A percentile compares a stretch with the other conserved stretches of the same genome.
Conservation (phyloP, 495 filamentous ascomycete genomes). For the Hyaloscypha finlandica region DNA sequence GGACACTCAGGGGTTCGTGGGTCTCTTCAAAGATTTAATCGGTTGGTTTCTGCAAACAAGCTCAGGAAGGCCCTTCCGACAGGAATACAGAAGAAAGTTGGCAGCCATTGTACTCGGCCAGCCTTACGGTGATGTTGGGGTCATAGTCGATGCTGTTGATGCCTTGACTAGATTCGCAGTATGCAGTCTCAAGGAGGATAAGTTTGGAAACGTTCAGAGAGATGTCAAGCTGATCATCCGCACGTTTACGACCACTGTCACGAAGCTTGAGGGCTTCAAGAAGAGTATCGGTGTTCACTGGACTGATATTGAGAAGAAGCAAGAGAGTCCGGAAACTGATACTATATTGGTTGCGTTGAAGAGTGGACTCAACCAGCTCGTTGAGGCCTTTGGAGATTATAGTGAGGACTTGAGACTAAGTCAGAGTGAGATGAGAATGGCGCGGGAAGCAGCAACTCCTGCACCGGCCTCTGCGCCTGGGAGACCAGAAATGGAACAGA, state of each 20-base stretch:
- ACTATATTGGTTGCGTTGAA: constrained; percentile 60
- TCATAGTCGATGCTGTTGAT: constrained; percentile 70
- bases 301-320: constrained; percentile 68
- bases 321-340: constrained; percentile 59
- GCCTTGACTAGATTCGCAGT: constrained; percentile 68
- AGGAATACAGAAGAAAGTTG: constrained; percentile 64
- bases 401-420: constrained; percentile 64
- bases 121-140: constrained; percentile 63
- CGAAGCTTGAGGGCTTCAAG: constrained; percentile 68
- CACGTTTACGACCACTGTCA: constrained; percentile 66
- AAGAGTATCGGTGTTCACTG: constrained; percentile 66
- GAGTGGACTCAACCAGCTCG: constrained; percentile 57
- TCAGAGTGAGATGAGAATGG: constrained; percentile 66
- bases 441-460: constrained; percentile 60
- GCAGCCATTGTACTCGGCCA: constrained; percentile 64
- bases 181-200: constrained; percentile 78
- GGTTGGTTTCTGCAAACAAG: constrained; percentile 49
- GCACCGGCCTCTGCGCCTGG: not conserved
- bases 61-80: constrained; percentile 69
- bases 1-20: constrained; percentile 42
- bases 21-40: constrained; percentile 39
- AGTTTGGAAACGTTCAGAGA: constrained; percentile 80
- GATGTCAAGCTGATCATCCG: constrained; percentile 73
- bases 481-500: constrained; percentile 19
- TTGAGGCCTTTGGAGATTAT: constrained; percentile 72